Evolutionary conservation across 169 alveolate genomes (phyloP).

Genomic region (Plasmodium sp.): DNA sequence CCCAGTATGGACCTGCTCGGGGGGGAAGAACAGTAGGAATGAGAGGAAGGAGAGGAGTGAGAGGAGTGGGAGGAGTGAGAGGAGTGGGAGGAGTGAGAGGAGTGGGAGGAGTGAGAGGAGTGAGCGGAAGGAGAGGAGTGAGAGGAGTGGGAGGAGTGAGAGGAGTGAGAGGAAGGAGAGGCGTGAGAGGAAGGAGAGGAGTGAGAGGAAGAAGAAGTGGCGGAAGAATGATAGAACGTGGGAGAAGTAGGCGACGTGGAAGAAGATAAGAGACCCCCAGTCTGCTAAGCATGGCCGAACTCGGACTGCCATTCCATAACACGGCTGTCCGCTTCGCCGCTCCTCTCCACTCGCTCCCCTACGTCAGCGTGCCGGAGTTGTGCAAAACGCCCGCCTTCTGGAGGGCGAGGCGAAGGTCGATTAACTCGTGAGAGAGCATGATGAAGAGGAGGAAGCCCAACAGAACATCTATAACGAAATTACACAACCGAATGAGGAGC

Average conservation of each 20-base stretch:
- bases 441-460: slow-evolving; percentile 7
- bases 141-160: neutral
- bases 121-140: too few species aligned
- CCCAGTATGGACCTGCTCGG: slow-evolving; percentile 34
- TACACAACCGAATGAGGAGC: slow-evolving; percentile 19
- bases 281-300: neutral
- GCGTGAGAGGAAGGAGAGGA: neutral
- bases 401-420: neutral
- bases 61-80: too few species aligned
- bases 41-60: neutral
- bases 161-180: neutral
- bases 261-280: neutral
- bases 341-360: neutral
- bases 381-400: neutral
- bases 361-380: slow-evolving; percentile 55
- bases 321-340: neutral
- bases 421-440: neutral
- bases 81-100: neutral
- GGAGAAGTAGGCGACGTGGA: neutral
- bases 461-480: neutral
- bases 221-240: neutral
- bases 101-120: neutral
- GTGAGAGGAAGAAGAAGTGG: neutral
- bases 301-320: neutral
- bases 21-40: neutral